Conservation (phyloP, 2,329 filamentous ascomycete species). For the Colletotrichum navitas region DNA sequence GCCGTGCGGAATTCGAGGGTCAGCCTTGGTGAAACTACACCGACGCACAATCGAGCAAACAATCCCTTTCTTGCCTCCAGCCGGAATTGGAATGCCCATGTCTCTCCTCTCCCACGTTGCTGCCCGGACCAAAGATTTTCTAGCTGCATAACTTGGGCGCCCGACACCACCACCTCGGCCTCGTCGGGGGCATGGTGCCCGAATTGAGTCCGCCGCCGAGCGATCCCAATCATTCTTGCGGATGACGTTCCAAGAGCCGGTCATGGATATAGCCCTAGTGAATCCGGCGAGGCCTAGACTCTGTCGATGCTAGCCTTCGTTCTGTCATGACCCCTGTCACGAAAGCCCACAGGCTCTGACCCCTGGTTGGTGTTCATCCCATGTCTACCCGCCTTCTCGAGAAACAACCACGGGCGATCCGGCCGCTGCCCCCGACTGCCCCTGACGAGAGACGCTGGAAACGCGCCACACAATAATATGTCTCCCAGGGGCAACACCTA, state of each 20-base stretch:
- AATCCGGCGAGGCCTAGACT: constrained; percentile 16
- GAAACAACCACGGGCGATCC: constrained; percentile 16
- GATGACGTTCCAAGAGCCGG: not conserved
- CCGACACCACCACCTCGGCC: not conserved
- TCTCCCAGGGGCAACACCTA: constrained; percentile 1
- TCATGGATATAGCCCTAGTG: not conserved
- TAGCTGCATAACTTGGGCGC: constrained; percentile 18
- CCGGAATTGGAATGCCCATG: constrained; percentile 16
- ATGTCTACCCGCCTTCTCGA: constrained; percentile 18
- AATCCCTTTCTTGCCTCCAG: constrained; percentile 39
- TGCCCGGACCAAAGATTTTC: constrained; percentile 13
- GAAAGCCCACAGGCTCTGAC: constrained; percentile 17
- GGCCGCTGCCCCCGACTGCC: constrained; percentile 18
- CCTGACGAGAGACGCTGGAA: constrained; percentile 13
- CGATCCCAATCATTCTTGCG: constrained; percentile 20
- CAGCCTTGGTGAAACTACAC: not conserved
- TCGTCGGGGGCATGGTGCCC: not conserved
- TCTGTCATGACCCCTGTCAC: constrained; percentile 23
- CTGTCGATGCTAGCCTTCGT: not conserved
- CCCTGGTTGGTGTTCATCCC: constrained; percentile 22
- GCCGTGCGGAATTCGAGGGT: constrained; percentile 2
- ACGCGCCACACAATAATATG: constrained; percentile 11
- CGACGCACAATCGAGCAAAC: constrained; percentile 24
- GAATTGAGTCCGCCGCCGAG: constrained; percentile 1
- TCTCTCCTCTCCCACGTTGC: constrained; percentile 18